Percentiles rank a stretch among this genome's conserved stretches.
Conservation (phyloP, 257 asterid species). For the Plantago elongata region DNA sequence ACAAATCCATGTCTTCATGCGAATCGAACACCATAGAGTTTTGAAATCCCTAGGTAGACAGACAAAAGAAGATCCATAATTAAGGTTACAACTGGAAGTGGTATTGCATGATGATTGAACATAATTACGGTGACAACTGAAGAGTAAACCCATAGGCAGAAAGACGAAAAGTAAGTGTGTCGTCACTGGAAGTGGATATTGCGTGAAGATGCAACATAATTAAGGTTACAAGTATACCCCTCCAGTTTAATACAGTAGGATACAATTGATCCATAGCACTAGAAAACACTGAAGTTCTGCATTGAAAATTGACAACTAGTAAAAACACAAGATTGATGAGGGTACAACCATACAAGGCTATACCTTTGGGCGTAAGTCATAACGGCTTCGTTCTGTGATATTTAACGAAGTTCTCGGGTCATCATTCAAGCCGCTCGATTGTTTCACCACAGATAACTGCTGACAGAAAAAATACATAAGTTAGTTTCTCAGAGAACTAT, state of each 20-base stretch:
- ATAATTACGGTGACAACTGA: not conserved
- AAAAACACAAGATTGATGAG: not conserved
- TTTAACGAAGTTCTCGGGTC: slow-evolving; percentile 18
- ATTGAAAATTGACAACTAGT: not conserved
- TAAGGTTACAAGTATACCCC: not conserved
- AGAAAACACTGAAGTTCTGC: not conserved
- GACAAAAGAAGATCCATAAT: not conserved
- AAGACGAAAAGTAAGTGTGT: no score
- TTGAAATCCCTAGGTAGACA: slow-evolving; percentile 45
- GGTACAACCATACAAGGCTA: not conserved
- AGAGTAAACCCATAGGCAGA: no score
- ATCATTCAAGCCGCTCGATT: slow-evolving; percentile 34
- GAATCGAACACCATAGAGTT: slow-evolving; percentile 37
- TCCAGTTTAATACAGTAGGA: not conserved
- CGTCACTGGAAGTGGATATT: no score
- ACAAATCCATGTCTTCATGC: slow-evolving; percentile 84
- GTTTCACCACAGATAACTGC: slow-evolving; percentile 54
- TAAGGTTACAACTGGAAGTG: not conserved
- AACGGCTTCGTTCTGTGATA: slow-evolving; percentile 47
- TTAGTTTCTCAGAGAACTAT: not conserved
- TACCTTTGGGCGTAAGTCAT: slow-evolving; percentile 79
- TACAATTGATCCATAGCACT: not conserved
- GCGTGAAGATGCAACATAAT: no score
- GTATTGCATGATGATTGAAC: not conserved
- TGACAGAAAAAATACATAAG: slow-evolving; percentile 20